Base-by-base conservation (phyloP, 2,329 filamentous ascomycete species). In the Biscogniauxia mediterranea region DNA sequence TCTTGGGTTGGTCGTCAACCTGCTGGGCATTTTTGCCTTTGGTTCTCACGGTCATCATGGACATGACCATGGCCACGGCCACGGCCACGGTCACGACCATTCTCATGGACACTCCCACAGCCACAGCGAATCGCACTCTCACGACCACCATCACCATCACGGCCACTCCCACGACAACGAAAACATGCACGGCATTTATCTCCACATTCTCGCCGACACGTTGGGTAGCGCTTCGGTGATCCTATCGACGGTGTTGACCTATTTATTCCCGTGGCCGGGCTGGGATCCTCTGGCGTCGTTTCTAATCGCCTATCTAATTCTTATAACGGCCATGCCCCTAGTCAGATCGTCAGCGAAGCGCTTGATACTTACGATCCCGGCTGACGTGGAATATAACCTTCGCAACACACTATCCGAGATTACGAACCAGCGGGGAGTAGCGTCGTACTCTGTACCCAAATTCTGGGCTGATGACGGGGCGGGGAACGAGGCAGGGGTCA, bases 161-260 rank as follows among this genome's bases (percentile, higher is more conserved):
- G 71, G 70, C 20, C 82, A 87, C 67, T 78, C 79, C n/a, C 90
- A 93, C 70, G 90, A 92, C 64, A 97, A 97, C 74, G 95, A 99
- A 70, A 99, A 99, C 73, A 97, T 99, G 93, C 79, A 95, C 69
- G 95, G 95, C 13, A 98, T 99, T 67, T 99, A 96, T 76, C 81
- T 99, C 20, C 95, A 99, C 72, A 91, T 99, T 56, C 83, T 98
- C 26, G 95, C 95, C 5, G 95, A 99, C 74, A 96, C 95, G 0
- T 87, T 98, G 28, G 95, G 95, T 25, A 97, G 93, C 58, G 90
- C 93, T 1, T 95, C 95, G 0, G 95, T 99, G 54, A 97, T 99
- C 64, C 86, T 93, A 38, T 97, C 93, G 7, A 99, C 95, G 0
- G 80, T 92, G 0, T 81, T 98, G 21, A 96, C 96, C 0, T 89